These are phyloP conservation scores for Chalciporus sphaerocephalus DNA, from an alignment of 768 basidiomycete species.

Conservation along the genomic window DNA sequence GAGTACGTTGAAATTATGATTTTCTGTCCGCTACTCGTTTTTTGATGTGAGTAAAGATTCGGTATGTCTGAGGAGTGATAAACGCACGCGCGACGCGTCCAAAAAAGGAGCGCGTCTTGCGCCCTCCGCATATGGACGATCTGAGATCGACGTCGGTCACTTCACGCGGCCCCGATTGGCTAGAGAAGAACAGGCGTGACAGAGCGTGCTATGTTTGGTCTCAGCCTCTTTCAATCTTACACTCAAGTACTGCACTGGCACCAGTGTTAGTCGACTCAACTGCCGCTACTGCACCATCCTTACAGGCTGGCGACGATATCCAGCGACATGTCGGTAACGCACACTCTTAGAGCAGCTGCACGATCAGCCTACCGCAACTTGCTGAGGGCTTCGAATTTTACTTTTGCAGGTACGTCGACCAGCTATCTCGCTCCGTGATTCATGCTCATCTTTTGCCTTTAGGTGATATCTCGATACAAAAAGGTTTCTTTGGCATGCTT, in stretches of 20 bases:
- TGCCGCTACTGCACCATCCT: too few species aligned
- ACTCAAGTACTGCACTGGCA: too few species aligned
- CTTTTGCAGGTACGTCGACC: constrained; percentile 53
- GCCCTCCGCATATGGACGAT: constrained; percentile 33
- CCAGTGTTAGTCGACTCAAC: too few species aligned
- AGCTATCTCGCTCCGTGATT: neutral
- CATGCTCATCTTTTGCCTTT: constrained; percentile 3
- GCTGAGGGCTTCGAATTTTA: constrained; percentile 59
- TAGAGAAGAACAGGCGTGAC: constrained; percentile 2
- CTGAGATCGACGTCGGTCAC: constrained; percentile 29
- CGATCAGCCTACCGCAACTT: constrained; percentile 73
- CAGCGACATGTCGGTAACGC: constrained; percentile 49
- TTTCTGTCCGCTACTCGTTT: constrained; percentile 30
- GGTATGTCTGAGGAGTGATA: constrained; percentile 25
- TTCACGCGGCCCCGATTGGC: constrained; percentile 15
- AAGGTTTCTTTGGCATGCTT: constrained; percentile 34
- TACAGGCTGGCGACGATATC: neutral
- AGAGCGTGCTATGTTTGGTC: neutral
- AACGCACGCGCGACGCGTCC: constrained; percentile 32
- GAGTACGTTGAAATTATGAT: constrained; percentile 17
- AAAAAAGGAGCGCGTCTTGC: constrained; percentile 38
- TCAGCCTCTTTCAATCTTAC: too few species aligned
- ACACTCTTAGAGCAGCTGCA: constrained; percentile 55
- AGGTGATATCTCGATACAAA: constrained; percentile 57
- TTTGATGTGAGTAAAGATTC: constrained; percentile 25